Percentiles rank a stretch among this genome's conserved stretches.
Conservation (phyloP, 2,329 filamentous ascomycete species). For the Leptodontidium sp. region DNA sequence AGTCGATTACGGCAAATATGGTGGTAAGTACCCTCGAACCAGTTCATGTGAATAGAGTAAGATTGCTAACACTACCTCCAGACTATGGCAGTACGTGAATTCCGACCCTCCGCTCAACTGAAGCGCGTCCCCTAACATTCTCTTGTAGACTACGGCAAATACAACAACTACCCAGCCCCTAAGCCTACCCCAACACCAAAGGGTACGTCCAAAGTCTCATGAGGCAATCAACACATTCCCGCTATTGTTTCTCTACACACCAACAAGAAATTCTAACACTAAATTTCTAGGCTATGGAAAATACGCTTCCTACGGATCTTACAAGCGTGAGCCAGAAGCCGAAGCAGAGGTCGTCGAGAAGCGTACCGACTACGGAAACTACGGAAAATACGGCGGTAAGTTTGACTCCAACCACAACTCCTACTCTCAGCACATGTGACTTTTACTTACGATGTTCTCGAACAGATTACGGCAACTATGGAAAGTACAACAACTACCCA, state of each 20-base stretch:
- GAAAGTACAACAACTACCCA: conserved; percentile 28
- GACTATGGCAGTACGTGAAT: conserved; percentile 21
- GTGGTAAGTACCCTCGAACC: conserved; percentile 9
- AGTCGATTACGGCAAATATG: conserved; percentile 31
- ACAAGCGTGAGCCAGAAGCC: conserved; percentile 23
- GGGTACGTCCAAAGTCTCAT: neutral
- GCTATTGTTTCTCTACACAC: neutral
- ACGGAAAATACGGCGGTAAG: conserved; percentile 30
- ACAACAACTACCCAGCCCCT: conserved; percentile 17
- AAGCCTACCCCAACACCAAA: neutral
- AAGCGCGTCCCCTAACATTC: neutral
- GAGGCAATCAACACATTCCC: neutral
- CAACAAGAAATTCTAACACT: too few species aligned
- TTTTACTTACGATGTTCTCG: neutral
- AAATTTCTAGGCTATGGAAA: conserved; percentile 15
- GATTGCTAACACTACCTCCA: neutral
- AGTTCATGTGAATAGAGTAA: neutral
- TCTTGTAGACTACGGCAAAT: conserved; percentile 28
- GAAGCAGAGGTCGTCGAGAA: conserved; percentile 16
- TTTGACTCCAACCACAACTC: neutral
- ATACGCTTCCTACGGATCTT: conserved; percentile 27
- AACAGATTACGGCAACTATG: conserved; percentile 29
- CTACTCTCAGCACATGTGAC: neutral
- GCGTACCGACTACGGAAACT: conserved; percentile 28
- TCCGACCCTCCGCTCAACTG: too few species aligned